A percentile compares a stretch with the other conserved stretches of the same genome.
Evolutionary conservation across 176 grass and related monocot species (phyloP).

Genomic region (Carex scoparia): DNA sequence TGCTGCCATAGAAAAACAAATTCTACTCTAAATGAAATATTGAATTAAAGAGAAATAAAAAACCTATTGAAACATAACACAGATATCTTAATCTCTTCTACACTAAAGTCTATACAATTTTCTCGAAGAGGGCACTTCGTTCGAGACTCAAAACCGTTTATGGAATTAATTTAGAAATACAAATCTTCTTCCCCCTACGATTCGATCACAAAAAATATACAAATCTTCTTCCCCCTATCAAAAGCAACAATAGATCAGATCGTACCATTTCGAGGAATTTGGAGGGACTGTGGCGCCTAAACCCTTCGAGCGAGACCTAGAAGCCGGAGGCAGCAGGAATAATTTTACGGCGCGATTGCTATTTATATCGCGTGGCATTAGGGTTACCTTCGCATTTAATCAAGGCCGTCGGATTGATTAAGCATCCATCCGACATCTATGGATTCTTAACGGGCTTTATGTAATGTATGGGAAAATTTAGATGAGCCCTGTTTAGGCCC

Average conservation of each 20-base stretch:
- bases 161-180: neutral
- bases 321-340: neutral
- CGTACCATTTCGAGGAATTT: neutral
- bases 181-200: neutral
- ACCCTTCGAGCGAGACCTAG: neutral
- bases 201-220: neutral
- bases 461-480: neutral
- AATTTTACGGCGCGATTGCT: neutral
- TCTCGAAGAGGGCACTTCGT: neutral
- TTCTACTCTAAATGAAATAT: neutral
- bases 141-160: neutral
- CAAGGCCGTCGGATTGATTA: neutral
- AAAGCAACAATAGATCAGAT: neutral
- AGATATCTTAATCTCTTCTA: neutral
- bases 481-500: neutral
- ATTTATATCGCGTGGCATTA: neutral
- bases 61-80: neutral
- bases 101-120: neutral
- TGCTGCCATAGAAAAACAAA: neutral
- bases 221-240: neutral
- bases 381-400: neutral
- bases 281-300: neutral
- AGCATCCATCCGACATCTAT: neutral
- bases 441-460: neutral
- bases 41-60: neutral